Evolutionary conservation across 1,284 basidiomycete species (phyloP).

Genomic region (Pseudozyma pruni): DNA sequence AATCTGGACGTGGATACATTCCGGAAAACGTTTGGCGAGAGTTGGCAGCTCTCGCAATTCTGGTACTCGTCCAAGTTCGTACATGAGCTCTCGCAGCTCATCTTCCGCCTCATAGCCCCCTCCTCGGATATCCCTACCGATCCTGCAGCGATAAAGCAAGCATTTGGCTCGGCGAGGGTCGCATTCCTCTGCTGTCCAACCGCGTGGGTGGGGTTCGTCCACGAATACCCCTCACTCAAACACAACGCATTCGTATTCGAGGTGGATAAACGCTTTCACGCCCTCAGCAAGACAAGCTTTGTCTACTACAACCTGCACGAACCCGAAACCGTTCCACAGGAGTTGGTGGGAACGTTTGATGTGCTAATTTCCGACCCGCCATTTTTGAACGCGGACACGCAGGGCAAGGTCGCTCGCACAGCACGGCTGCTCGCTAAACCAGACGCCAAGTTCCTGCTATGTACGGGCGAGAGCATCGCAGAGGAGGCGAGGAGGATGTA

Average conservation of each 20-base stretch:
- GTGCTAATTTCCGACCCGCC: constrained; percentile 65
- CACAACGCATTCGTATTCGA: constrained; percentile 57
- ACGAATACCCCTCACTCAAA: constrained; percentile 45
- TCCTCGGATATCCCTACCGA: constrained; percentile 3
- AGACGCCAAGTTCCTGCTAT: constrained; percentile 22
- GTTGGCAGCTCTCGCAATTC: constrained; percentile 50
- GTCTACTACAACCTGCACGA: constrained; percentile 66
- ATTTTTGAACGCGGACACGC: constrained; percentile 55
- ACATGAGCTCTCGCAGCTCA: constrained; percentile 26
- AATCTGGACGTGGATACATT: constrained; percentile 48
- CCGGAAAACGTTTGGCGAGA: constrained; percentile 59
- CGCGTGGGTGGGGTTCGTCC: constrained; percentile 66
- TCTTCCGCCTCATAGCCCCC: constrained; percentile 18
- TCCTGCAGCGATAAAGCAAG: background rate
- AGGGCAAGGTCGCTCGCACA: constrained; percentile 33
- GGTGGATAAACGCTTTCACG: constrained; percentile 64
- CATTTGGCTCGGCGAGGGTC: constrained; percentile 26
- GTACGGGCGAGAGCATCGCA: constrained; percentile 44
- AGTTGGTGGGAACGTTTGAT: constrained; percentile 57
- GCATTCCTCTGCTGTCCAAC: constrained; percentile 68
- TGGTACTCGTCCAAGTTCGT: constrained; percentile 45
- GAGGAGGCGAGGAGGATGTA: constrained; percentile 41
- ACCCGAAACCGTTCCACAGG: constrained; percentile 46
- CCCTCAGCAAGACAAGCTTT: constrained; percentile 54
- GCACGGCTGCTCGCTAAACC: constrained; percentile 18